Evolutionary conservation across 2,329 filamentous ascomycete species (phyloP), one percentile per base, ranked within the genome.

Genomic region (Diaporthe ampelina): DNA sequence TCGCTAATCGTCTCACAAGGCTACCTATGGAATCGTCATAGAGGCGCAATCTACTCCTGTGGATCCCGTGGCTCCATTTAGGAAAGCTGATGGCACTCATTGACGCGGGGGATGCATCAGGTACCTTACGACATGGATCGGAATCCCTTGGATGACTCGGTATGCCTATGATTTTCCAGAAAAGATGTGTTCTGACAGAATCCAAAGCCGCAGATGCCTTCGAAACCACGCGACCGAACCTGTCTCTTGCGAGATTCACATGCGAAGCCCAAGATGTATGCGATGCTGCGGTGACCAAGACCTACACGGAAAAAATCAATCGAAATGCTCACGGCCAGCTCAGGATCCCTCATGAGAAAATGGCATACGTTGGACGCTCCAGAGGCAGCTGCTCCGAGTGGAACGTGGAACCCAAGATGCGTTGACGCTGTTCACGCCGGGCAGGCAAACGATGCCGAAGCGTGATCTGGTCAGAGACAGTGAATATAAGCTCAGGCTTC

Each of bases 161-260:
- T 26, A 13, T 40, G 32, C 32, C 32, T 21, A 8, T 19, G 9
- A 26, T 4, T 10, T 24, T n/a, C 29, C 8, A 52, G 6, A 3
- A 3, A 9, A 26, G n/a, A 68, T 8, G 8, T 32, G 13, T 40
- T 54, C 63, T 68, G 32, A 68, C 63, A 8, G 10, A 32, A 29
- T 15, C 45, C n/a, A 13, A 54, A 21, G 63, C 45, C 52, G 63
- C 63, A 68, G 63, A 29, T 68, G 48, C 32, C 48, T 24, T 32
- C 10, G n/a, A 68, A 54, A 17, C 48, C 63, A 40, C 21, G 37
- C 63, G 48, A 40, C n/a, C 48, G 35, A 40, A 13, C 15, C 48
- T 21, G 15, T 54, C 13, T 32, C 17, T 26, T 52, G 45, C 63
- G 13, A 67, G 10, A 54, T 9, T 13, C 13, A 52, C 13, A 13